Evolutionary conservation across 345 rosid genomes (phyloP).

Genomic region (Syzygium aromaticum): DNA sequence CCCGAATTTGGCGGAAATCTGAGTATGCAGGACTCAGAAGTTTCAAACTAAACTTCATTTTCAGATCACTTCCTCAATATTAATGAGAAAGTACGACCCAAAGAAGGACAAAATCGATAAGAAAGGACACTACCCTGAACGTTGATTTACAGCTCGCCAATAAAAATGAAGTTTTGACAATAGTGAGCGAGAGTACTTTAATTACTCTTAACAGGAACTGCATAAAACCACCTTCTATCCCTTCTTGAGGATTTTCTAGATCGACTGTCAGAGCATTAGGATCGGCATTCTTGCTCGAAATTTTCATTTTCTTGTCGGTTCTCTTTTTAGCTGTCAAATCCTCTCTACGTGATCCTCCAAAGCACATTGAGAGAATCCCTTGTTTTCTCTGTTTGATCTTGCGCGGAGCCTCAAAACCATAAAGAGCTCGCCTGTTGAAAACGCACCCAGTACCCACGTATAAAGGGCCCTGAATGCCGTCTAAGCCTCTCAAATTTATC

Average conservation of each 20-base stretch:
- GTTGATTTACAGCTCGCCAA: background rate
- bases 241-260: slow-evolving; percentile 1
- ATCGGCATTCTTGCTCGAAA: background rate
- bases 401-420: slow-evolving; percentile 10
- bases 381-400: background rate
- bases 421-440: slow-evolving; percentile 8
- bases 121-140: background rate
- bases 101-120: background rate
- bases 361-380: background rate
- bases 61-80: background rate
- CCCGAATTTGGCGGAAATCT: background rate
- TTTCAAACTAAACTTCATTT: background rate
- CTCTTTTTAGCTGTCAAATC: background rate
- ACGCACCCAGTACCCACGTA: slow-evolving; percentile 10
- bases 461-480: slow-evolving; percentile 18
- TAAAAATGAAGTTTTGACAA: background rate
- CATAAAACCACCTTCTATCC: background rate
- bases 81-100: background rate
- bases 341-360: background rate
- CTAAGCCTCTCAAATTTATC: slow-evolving; percentile 21
- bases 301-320: background rate
- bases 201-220: background rate
- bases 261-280: background rate
- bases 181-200: background rate
- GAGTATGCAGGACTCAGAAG: background rate